Evolutionary conservation across 129 eudicot species (phyloP), one percentile per base, ranked within the genome.

Genomic region (Chrysanthemum makinoi): DNA sequence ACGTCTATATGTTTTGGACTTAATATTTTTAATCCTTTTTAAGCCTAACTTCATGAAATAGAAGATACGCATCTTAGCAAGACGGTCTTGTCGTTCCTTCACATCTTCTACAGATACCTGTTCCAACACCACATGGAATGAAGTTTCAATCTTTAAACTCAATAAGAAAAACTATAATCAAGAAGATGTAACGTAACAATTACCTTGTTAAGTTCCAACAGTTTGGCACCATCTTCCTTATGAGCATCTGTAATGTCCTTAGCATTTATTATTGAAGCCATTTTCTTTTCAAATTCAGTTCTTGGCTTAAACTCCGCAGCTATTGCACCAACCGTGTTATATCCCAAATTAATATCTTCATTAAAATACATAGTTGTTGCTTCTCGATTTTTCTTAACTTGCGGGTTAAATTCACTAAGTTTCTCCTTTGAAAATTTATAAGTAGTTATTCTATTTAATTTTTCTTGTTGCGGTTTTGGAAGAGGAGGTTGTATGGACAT

Each of bases 41-140:
- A n/a, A n/a, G 91, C 79, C 82, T 90, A 64, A 95, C 66, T 79
- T 95, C 99, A 75, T 95, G 97, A 53, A 90, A 95, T 75, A 95
- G 88, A 66, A 95, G 96, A 77, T 76, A 1, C 99, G 90, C 99
- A 95, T 90, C 78, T 95, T 95, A 11, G 99, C 97, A 48, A 87
- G 93, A 65, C 85, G 86, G 55, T 82, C 85, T 70, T 82, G 89
- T 2, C 86, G 88, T 19, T 84, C 95, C 79, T 82, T 90, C 78
- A 90, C 93, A 49, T 95, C 99, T 83, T 90, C 97, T 35, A 79
- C 82, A 60, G 96, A 82, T 51, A 94, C 64, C 98, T 93, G 82
- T 61, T 72, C 77, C 86, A 73, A 64, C 50, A 80, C 24, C 61
- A 39, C 8, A 39, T 7, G 46, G 10, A 39, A 39, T 7, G 46